phyloP scores from a whole-genome alignment of 225 moss, liverwort and hornwort species.

The Polytrichum commune region DNA sequence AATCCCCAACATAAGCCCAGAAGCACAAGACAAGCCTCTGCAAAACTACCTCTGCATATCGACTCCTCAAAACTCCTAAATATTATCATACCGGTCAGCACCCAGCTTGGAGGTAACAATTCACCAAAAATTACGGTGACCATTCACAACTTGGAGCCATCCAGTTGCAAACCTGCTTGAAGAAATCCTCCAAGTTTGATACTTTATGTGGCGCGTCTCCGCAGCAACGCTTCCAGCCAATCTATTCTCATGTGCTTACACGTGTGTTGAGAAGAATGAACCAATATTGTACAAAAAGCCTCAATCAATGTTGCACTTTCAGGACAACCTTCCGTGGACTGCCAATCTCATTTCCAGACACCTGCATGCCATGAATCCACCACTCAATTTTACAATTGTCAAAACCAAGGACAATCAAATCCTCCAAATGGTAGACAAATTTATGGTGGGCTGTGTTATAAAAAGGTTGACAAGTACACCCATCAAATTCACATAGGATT shows the following conservation, averaged over 20 bases:
- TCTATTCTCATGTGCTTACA: not conserved
- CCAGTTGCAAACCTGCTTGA: slow-evolving; percentile 3
- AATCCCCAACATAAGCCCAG: too few relatives aligned
- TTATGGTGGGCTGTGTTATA: too few relatives aligned
- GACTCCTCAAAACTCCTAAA: too few relatives aligned
- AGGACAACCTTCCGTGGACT: not conserved
- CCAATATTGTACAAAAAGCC: slow-evolving; percentile 4
- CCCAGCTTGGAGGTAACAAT: not conserved
- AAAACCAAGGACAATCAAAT: not conserved
- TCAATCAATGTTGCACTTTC: not conserved
- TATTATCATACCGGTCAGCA: too few relatives aligned
- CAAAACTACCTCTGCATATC: too few relatives aligned
- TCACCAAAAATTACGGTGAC: not conserved
- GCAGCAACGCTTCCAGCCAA: not conserved
- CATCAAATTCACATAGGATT: too few relatives aligned
- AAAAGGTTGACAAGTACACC: too few relatives aligned
- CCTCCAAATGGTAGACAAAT: not conserved
- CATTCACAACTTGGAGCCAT: not conserved
- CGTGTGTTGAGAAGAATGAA: too few relatives aligned
- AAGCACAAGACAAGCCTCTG: too few relatives aligned
- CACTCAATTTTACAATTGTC: not conserved
- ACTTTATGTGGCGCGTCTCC: not conserved
- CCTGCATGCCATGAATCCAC: slow-evolving; percentile 2
- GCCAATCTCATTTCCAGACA: not conserved
- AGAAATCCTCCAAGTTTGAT: not conserved